A percentile compares a stretch with the other conserved stretches of the same genome.
phyloP scores from a whole-genome alignment of 148 eudicot genomes.

The Fallopia convolvulus region DNA sequence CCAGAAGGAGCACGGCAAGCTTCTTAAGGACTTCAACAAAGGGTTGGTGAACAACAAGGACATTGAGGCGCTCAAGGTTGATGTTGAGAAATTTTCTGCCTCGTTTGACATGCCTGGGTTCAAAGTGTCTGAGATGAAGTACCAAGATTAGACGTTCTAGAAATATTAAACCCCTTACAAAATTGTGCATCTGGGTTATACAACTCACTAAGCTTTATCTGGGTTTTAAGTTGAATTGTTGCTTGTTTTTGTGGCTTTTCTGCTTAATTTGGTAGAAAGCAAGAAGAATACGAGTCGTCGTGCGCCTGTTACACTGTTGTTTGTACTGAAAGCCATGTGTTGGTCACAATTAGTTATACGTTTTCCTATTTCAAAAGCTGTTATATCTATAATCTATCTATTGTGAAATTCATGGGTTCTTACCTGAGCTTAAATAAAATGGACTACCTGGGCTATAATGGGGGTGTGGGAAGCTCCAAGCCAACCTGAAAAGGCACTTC shows the following conservation, averaged over 20 bases:
- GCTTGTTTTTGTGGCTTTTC: neutral
- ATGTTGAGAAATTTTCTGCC: constrained; percentile 79
- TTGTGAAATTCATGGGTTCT: too few relatives aligned
- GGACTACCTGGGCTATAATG: too few relatives aligned
- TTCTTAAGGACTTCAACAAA: constrained; percentile 95
- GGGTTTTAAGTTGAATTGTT: neutral
- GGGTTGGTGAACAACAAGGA: constrained; percentile 94
- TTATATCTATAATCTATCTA: too few relatives aligned
- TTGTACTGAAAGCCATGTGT: constrained; percentile 1
- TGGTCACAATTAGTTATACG: neutral
- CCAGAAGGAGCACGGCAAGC: constrained; percentile 92
- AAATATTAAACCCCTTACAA: neutral
- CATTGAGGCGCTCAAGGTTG: constrained; percentile 74
- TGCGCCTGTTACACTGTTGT: neutral
- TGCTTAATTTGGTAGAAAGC: neutral
- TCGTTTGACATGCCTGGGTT: constrained; percentile 97
- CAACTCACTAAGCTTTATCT: neutral
- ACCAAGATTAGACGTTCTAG: constrained; percentile 45
- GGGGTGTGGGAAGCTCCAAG: too few relatives aligned
- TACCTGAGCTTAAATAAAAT: too few relatives aligned
- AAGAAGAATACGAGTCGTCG: neutral
- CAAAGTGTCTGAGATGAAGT: constrained; percentile 75
- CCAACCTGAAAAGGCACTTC: too few relatives aligned
- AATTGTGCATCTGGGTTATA: neutral
- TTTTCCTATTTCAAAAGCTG: neutral